These are phyloP conservation scores for Panellus pusillus DNA, from an alignment of 768 basidiomycete species.

Conservation along the genomic window DNA sequence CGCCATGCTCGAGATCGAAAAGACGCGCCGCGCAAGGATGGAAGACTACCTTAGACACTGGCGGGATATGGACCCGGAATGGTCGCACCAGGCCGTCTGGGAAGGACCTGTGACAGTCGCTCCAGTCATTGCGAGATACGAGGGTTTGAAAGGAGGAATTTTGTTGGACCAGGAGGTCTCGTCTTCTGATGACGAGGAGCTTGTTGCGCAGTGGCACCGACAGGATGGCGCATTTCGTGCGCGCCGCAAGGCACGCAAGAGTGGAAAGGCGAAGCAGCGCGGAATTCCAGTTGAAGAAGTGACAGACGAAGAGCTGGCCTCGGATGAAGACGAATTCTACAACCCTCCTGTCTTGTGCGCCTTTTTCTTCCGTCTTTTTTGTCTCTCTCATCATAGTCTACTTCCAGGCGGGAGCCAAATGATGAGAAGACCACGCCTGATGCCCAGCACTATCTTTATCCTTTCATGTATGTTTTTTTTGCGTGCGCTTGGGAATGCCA, in stretches of 20 bases:
- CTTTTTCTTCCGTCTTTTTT: not conserved
- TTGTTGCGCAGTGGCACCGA: conserved; percentile 2
- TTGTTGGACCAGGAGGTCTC: conserved; percentile 10
- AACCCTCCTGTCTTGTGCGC: conserved; percentile 6
- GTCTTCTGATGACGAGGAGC: conserved; percentile 10
- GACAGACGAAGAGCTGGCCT: conserved; percentile 1
- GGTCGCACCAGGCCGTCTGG: conserved; percentile 9
- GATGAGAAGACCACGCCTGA: conserved; percentile 3
- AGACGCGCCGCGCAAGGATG: conserved; percentile 5
- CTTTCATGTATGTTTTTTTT: not conserved
- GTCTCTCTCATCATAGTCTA: not conserved
- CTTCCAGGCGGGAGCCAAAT: not conserved
- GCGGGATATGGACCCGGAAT: conserved; percentile 3
- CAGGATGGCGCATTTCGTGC: not conserved
- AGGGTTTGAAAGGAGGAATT: not conserved
- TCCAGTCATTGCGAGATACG: not conserved
- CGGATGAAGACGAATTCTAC: conserved; percentile 12
- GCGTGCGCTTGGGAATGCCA: not conserved
- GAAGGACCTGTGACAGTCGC: conserved; percentile 1
- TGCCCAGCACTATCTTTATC: conserved; percentile 4
- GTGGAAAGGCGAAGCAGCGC: conserved; percentile 3
- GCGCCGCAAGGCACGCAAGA: not conserved
- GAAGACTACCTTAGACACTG: conserved; percentile 5
- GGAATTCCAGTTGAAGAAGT: conserved; percentile 3
- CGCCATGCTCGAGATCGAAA: not conserved